Conservation (phyloP, 352 stramenopile species). For the Blastocystis hominis region DNA sequence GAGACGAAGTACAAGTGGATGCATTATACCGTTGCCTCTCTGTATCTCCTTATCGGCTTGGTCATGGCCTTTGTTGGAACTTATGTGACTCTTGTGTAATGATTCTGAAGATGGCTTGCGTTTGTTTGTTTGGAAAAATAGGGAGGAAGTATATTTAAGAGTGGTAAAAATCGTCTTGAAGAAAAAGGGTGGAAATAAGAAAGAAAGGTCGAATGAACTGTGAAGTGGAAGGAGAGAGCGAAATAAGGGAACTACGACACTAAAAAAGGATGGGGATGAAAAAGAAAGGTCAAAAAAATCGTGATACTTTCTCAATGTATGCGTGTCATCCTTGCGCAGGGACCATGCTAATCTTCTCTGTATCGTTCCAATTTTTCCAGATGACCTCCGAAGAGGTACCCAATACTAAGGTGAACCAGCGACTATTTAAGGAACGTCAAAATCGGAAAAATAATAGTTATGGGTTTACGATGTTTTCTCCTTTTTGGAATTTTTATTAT, state of each 20-base stretch:
- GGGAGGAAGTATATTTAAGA: too few relatives aligned
- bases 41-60: neutral
- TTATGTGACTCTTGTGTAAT: neutral
- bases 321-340: slow-evolving; percentile 81
- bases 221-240: too few relatives aligned
- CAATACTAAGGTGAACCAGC: neutral
- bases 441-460: neutral
- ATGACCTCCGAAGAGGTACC: slow-evolving; percentile 55
- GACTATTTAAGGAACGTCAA: neutral
- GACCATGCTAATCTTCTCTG: slow-evolving; percentile 87
- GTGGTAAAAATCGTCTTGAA: too few relatives aligned
- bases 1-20: slow-evolving; percentile 8
- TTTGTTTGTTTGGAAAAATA: neutral
- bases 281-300: slow-evolving; percentile 69
- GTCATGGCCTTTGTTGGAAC: slow-evolving; percentile 25
- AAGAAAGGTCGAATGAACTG: too few relatives aligned
- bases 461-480: neutral
- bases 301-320: slow-evolving; percentile 79
- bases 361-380: slow-evolving; percentile 69
- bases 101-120: neutral
- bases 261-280: neutral
- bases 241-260: too few relatives aligned
- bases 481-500: too few relatives aligned
- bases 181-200: too few relatives aligned
- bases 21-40: neutral